phyloP scores from a whole-genome alignment of 2,329 filamentous ascomycete species.

The Colletotrichum sp. region DNA sequence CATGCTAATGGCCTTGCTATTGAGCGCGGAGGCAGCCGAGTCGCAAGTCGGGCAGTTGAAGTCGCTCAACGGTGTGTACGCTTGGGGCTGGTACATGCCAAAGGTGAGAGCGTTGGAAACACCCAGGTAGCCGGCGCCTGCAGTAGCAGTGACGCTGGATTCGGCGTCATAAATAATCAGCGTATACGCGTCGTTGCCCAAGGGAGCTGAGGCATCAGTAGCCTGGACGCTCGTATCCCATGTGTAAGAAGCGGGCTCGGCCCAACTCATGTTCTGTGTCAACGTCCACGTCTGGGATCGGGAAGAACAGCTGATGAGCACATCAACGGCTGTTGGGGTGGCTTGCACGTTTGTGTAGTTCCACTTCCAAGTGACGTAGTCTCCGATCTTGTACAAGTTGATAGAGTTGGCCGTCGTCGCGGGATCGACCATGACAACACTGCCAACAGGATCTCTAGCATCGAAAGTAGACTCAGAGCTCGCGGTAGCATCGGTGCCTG shows the following conservation, averaged over 20 bases:
- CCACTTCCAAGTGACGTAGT: conserved; percentile 66
- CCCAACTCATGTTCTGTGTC: conserved; percentile 67
- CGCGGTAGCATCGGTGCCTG: conserved; percentile 27
- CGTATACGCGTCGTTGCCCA: conserved; percentile 63
- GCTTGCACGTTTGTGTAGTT: conserved; percentile 68
- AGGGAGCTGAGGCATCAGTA: conserved; percentile 48
- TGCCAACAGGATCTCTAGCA: conserved; percentile 51
- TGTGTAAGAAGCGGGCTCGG: conserved; percentile 49
- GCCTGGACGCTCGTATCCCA: conserved; percentile 64
- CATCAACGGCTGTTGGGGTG: conserved; percentile 64
- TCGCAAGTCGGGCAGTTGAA: conserved; percentile 66
- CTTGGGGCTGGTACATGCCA: conserved; percentile 59
- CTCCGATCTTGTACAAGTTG: conserved; percentile 64
- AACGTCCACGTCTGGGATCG: conserved; percentile 63
- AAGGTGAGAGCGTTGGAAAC: conserved; percentile 56
- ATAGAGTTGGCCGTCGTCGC: conserved; percentile 45
- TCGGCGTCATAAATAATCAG: conserved; percentile 67
- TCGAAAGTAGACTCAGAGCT: conserved; percentile 46
- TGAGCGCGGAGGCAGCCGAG: conserved; percentile 51
- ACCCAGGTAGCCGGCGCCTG: conserved; percentile 61
- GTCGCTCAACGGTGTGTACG: conserved; percentile 56
- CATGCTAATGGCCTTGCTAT: conserved; percentile 53
- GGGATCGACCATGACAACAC: conserved; percentile 47
- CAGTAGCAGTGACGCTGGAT: conserved; percentile 50
- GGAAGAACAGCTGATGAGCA: conserved; percentile 60